Evolutionary conservation across 2,329 filamentous ascomycete genomes (phyloP).

Genomic region (Clonostachys solani): DNA sequence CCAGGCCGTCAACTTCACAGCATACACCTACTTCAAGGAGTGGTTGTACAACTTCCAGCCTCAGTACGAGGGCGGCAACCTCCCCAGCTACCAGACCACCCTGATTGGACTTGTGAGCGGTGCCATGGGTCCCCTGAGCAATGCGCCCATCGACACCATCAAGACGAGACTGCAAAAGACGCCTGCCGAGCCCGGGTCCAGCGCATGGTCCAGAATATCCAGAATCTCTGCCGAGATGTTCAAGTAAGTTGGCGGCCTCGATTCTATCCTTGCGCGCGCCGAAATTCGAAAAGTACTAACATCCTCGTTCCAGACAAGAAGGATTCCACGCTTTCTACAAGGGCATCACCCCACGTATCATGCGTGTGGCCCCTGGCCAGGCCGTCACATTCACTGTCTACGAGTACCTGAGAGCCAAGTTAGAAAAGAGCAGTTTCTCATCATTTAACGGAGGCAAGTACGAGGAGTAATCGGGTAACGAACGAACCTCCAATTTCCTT

Average conservation of each 20-base stretch:
- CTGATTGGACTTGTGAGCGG: constrained; percentile 86
- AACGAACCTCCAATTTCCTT: neutral
- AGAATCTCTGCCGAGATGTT: constrained; percentile 81
- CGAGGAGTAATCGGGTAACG: constrained; percentile 50
- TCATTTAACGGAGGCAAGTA: constrained; percentile 58
- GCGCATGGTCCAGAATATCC: constrained; percentile 73
- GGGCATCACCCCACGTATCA: constrained; percentile 95
- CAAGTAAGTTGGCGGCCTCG: constrained; percentile 44
- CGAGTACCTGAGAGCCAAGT: constrained; percentile 68
- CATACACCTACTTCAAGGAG: constrained; percentile 91
- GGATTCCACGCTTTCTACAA: constrained; percentile 96
- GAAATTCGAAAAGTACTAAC: neutral
- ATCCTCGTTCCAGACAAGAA: constrained; percentile 62
- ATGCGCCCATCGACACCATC: constrained; percentile 98
- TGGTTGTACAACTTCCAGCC: constrained; percentile 70
- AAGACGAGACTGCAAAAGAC: constrained; percentile 95
- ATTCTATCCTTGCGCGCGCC: neutral
- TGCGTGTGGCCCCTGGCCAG: constrained; percentile 95
- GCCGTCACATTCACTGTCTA: constrained; percentile 75
- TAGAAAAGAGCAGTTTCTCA: constrained; percentile 64
- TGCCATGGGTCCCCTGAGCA: constrained; percentile 92
- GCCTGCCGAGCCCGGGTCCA: constrained; percentile 75
- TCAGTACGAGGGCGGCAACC: constrained; percentile 55
- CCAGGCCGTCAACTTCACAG: constrained; percentile 98
- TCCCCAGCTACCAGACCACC: constrained; percentile 88